phyloP scores from a whole-genome alignment of 2,329 filamentous ascomycete genomes.

The Zasmidium angulare region DNA sequence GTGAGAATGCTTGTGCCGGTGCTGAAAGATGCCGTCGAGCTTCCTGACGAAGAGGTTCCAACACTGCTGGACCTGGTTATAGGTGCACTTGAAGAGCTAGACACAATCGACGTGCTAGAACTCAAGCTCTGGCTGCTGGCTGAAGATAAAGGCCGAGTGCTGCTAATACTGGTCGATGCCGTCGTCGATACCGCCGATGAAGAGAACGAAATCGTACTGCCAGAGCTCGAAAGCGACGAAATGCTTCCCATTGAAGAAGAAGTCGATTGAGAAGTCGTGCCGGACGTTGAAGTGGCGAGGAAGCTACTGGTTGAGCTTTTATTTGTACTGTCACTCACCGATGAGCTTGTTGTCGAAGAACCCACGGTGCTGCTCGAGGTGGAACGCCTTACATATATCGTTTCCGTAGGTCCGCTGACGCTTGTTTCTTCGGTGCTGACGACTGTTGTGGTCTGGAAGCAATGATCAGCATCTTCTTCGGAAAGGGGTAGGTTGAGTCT shows the following conservation, averaged over 20 bases:
- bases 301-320: neutral
- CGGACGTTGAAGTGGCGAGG: neutral
- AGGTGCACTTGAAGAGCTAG: too few species aligned
- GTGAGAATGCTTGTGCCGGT: neutral
- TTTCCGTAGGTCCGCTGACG: neutral
- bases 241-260: neutral
- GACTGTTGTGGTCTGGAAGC: neutral
- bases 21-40: neutral
- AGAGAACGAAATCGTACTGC: neutral
- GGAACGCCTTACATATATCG: neutral
- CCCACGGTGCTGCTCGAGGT: neutral
- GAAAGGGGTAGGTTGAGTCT: neutral
- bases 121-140: too few species aligned
- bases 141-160: neutral
- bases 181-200: neutral
- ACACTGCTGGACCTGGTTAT: neutral
- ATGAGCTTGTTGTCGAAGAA: slow-evolving; percentile 3
- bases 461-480: neutral
- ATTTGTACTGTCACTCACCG: neutral
- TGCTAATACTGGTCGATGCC: neutral
- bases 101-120: too few species aligned
- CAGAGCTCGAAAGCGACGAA: neutral
- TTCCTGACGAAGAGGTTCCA: neutral
- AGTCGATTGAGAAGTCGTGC: neutral
- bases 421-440: neutral